phyloP scores from a whole-genome alignment of 345 rosid species.

The Xanthoceras sorbifolium region DNA sequence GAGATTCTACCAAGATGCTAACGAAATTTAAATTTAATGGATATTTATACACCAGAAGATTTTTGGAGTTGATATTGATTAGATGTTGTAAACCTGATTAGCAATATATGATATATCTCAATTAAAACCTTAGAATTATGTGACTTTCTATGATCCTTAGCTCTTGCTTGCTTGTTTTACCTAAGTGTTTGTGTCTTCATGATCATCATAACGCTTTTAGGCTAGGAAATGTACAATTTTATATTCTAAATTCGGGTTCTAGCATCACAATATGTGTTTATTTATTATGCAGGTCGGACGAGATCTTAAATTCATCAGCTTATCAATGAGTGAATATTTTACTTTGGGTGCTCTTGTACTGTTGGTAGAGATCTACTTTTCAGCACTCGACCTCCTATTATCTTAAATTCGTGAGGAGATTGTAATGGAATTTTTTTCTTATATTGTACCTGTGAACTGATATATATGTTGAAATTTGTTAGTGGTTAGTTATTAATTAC shows the following conservation, averaged over 20 bases:
- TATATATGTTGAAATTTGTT: too few relatives aligned
- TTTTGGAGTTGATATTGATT: too few relatives aligned
- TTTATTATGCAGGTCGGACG: slow-evolving; percentile 54
- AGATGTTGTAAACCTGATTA: too few relatives aligned
- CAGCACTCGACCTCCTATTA: neutral
- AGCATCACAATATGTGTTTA: neutral
- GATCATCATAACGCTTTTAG: neutral
- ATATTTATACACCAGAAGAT: too few relatives aligned
- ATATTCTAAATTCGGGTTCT: neutral
- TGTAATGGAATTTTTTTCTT: too few relatives aligned
- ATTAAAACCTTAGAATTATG: too few relatives aligned
- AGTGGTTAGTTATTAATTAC: too few relatives aligned
- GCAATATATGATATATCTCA: neutral
- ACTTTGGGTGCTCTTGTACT: slow-evolving; percentile 45
- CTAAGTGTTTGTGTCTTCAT: too few relatives aligned
- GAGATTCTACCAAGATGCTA: too few relatives aligned
- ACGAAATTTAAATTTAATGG: too few relatives aligned
- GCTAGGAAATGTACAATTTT: neutral
- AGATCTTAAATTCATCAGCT: slow-evolving; percentile 54
- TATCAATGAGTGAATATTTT: slow-evolving; percentile 58
- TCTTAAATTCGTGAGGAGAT: too few relatives aligned
- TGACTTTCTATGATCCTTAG: neutral
- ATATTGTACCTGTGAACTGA: too few relatives aligned
- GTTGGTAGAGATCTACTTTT: slow-evolving; percentile 35
- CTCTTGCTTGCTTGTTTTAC: neutral